Evolutionary conservation across 2,329 filamentous ascomycete species (phyloP).

Genomic region (Fusarium lyarnte): DNA sequence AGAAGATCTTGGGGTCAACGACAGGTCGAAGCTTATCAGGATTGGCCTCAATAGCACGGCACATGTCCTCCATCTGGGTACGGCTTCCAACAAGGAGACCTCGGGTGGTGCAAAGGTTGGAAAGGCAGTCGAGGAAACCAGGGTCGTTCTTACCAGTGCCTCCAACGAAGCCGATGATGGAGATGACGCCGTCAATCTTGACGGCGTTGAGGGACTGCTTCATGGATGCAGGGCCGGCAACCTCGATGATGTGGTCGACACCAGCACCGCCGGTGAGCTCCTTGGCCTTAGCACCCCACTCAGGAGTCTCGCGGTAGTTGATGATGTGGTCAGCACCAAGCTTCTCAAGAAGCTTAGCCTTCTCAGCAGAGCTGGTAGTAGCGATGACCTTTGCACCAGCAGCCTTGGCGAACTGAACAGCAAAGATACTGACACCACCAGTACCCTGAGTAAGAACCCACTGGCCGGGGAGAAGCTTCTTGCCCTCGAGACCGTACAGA

Average conservation of each 20-base stretch:
- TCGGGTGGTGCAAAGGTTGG: conserved; percentile 52
- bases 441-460: conserved; percentile 76
- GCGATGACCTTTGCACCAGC: conserved; percentile 60
- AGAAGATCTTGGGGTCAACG: conserved; percentile 57
- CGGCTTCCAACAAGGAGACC: conserved; percentile 59
- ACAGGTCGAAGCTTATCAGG: conserved; percentile 57
- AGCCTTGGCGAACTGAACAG: conserved; percentile 65
- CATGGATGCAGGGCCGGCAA: conserved; percentile 57
- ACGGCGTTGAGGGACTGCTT: conserved; percentile 56
- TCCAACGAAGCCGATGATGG: conserved; percentile 52
- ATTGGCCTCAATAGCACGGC: conserved; percentile 58
- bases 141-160: conserved; percentile 42
- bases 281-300: conserved; percentile 58
- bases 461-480: conserved; percentile 61
- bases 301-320: conserved; percentile 58
- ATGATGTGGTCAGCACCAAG: conserved; percentile 61
- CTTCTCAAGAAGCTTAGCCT: conserved; percentile 54
- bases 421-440: conserved; percentile 74
- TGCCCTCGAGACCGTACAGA: conserved; percentile 64
- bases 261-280: conserved; percentile 55
- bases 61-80: conserved; percentile 62
- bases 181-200: conserved; percentile 58
- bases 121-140: conserved; percentile 48
- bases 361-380: conserved; percentile 58
- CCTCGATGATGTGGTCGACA: conserved; percentile 60